These are phyloP conservation scores for Priceomyces haplophilus DNA, from an alignment of 805 yeast genomes.

Conservation along the genomic window DNA sequence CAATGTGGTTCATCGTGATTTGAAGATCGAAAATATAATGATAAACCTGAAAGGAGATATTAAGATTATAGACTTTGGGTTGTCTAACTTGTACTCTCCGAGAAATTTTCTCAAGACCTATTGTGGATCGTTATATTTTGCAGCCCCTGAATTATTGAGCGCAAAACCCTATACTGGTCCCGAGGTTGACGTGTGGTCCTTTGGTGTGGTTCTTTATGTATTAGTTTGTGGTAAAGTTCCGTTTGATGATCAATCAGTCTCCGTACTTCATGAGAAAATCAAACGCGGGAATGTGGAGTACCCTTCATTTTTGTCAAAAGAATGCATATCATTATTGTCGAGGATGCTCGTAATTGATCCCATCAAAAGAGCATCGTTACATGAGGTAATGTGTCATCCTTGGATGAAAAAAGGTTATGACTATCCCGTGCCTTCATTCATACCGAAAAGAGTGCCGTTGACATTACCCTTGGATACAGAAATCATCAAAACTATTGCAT, in stretches of 20 bases:
- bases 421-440: constrained; percentile 60
- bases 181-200: constrained; percentile 97
- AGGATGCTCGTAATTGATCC: constrained; percentile 94
- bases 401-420: constrained; percentile 94
- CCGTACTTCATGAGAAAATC: constrained; percentile 88
- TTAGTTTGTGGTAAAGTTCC: constrained; percentile 98
- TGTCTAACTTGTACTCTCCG: constrained; percentile 79
- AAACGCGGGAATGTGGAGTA: constrained; percentile 90
- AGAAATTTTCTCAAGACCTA: constrained; percentile 78
- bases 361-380: constrained; percentile 67
- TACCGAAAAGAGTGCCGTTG: constrained; percentile 79
- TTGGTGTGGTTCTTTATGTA: constrained; percentile 94
- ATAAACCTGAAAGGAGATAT: constrained; percentile 91
- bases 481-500: constrained; percentile 71
- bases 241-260: constrained; percentile 91
- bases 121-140: constrained; percentile 96
- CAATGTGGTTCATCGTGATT: constrained; percentile 94
- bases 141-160: constrained; percentile 93
- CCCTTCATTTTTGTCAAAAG: constrained; percentile 75
- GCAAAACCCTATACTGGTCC: constrained; percentile 95
- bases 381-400: constrained; percentile 81
- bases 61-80: constrained; percentile 93
- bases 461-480: constrained; percentile 61
- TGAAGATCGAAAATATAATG: constrained; percentile 94
- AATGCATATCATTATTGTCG: constrained; percentile 74